Base-by-base conservation (phyloP, 805 yeast genomes). In the Kluyveromyces wickerhamii region DNA sequence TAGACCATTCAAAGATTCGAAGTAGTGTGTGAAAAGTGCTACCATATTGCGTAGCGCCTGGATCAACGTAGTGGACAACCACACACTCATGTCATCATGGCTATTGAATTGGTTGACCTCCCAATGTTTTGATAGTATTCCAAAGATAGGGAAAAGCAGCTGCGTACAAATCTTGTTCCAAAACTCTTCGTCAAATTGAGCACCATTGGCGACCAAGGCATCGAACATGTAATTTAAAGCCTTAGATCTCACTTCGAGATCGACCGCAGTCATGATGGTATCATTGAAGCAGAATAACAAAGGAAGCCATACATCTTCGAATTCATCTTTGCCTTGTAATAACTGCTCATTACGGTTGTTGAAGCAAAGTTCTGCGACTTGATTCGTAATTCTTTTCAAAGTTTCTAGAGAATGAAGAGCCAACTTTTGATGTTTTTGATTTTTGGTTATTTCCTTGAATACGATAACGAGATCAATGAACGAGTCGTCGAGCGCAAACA, bases 61-160 rank as follows among this genome's bases (percentile, higher is more conserved):
- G 43, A 94, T 87, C 59, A 92, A 71, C 1, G 99, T 92, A 0
- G 98, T 88, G 0, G 96, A 86, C 31, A 92, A 64, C 99, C 99
- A 92, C 10, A 94, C 94, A 31, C 95, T 84, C 46, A 86, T 59
- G 41, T 83, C 94, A 56, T 89, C 98, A 46, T 79, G 83, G 35
- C 71, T 72, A 44, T 72, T 74, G 43, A 72, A 75, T 39, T 75
- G 74, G 40, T 72, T 72, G 38, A 79, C 70, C 44, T 77, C 81
- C 78, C 92, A 83, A 49, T 78, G 81, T 27, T 73, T 72, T 34
- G 80, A 74, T 45, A 92, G 67, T 5, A 86, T 82, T 13, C 77
- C 76, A 59, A 92, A 92, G 12, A 92, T 86, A 2, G 97, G 98
- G 69, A 89, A 87, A 40, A 92, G 60, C 36, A 92, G 66, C 45